Base-by-base conservation (phyloP, 371 early-diverging fungal species). In the Apophysomyces trapeziformis region DNA sequence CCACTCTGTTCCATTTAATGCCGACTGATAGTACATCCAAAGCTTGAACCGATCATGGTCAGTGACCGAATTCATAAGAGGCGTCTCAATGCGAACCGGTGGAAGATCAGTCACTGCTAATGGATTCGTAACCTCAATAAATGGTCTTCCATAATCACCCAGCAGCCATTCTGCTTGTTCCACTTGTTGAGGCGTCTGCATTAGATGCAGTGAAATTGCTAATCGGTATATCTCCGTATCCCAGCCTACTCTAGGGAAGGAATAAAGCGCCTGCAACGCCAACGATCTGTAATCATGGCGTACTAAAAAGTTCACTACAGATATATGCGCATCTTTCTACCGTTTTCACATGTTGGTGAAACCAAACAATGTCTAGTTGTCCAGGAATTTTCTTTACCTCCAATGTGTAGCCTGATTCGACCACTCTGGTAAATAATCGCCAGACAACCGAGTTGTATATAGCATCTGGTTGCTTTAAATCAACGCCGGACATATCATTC, bases 201-300 rank as follows among this genome's bases (percentile, higher is more conserved):
- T 68, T 16, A 78, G 59, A 57, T 80, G 81, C 18, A 80, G 69
- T 26, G 74, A 45, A 1, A 80, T 57, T 8, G 78, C 78, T 9
- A 74, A 45, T 26, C 70, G 71, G 60, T 80, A 80, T 11, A 74
- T 66, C 26, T 63, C 47, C 1, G 70, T 71, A 45, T 78, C 73
- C 81, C 81, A 80, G 13, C 63, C 61, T 58, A 58, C 32, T 8
- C 81, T 63, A 8, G 75, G 76, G 54, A 80, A 59, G 1, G 76
- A 57, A 38, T 80, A 80, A 50, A 80, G 68, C n/a, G 76, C 76
- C 60, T 76, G 74, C 14, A 78, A 60, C 37, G 81, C 76, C 9
- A 78, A 60, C 3, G 45, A 9, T 7, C 63, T 38, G 11, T 72
- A 61, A 6, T 68, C 38, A 26, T 47, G 47, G 43, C 78, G 72